Evolutionary conservation across 1,139 yeast species (phyloP), one percentile per base, ranked within the genome.

Genomic region (Saccharomyces hybrid): DNA sequence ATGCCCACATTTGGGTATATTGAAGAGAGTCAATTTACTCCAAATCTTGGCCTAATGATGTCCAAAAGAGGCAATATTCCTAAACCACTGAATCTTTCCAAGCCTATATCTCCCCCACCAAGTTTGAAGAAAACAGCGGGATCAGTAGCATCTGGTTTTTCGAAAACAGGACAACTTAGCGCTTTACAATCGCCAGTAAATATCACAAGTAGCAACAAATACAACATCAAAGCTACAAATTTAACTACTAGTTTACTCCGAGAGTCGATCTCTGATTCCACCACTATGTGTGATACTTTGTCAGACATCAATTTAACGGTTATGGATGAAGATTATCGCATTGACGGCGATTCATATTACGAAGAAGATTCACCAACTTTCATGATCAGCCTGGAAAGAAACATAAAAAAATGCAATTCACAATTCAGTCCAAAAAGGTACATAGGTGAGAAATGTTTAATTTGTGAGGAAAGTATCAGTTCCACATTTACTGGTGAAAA

Each of bases 391-490:
- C 9, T 46, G 16, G 29, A 25, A 16, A 44, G 32, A 16, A 34
- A 25, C 3, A 47, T 44, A 41, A 48, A 48, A 23, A 31, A 48
- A 14, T 29, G 49, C 14, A 54, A 34, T n/a, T 53, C 55, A 5
- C 49, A 49, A 25, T 52, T 55, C 11, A 59, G 62, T 11, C 59
- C 63, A 16, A 63, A 66, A 58, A 60, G 60, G 46, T 65, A 56
- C 53, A 54, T 61, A 3, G 64, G 64, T 9, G 64, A 64, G 41
- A 52, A 47, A 2, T 74, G 78, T 55, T 61, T 66, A 7, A 60
- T 73, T 25, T 74, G 77, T 58, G 66, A 67, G 11, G 77, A 74
- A 48, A 58, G 61, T 4, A 60, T 73, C 41, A 61, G 65, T 6
- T 59, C 61, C 7, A 63, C 64, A 34, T 62, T 73, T 26, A 44